phyloP scores from a whole-genome alignment of 495 filamentous ascomycete species.

The Hyaloscypha bicolor region DNA sequence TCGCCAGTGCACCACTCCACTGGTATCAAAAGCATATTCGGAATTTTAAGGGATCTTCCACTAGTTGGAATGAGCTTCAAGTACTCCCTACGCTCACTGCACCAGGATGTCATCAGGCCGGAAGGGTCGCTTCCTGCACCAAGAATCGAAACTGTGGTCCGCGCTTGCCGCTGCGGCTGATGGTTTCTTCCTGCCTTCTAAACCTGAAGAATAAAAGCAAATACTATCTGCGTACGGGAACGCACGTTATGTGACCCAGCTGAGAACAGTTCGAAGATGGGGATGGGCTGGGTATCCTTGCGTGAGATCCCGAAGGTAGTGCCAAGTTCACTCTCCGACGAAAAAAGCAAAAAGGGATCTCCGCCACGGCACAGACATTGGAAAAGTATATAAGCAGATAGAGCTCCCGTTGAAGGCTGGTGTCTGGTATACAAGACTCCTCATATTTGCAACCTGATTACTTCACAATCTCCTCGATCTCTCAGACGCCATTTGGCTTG shows the following conservation, averaged over 20 bases:
- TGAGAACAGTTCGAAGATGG: background rate
- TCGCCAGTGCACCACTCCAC: background rate
- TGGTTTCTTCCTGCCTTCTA: slow-evolving; percentile 11
- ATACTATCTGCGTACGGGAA: slow-evolving; percentile 23
- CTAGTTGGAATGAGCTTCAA: no score
- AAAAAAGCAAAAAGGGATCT: slow-evolving; percentile 31
- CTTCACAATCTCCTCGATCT: background rate
- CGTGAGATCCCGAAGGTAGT: background rate
- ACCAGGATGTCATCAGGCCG: no score
- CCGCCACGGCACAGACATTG: slow-evolving; percentile 19
- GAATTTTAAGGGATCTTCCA: background rate
- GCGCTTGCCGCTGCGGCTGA: slow-evolving; percentile 17
- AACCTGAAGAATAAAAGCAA: slow-evolving; percentile 17
- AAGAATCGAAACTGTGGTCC: slow-evolving; percentile 1
- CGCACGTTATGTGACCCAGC: slow-evolving; percentile 14
- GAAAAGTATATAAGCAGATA: slow-evolving; percentile 23
- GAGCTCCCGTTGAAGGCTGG: slow-evolving; percentile 19
- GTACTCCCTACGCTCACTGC: background rate
- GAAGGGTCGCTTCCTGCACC: background rate
- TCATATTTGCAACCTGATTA: background rate
- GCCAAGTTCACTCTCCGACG: slow-evolving; percentile 9
- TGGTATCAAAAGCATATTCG: background rate
- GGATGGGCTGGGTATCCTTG: slow-evolving; percentile 18
- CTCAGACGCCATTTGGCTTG: background rate
- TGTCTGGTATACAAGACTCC: background rate